These are phyloP conservation scores for Fusarium acutatum DNA, from an alignment of 2,329 filamentous ascomycete genomes.

Conservation along the genomic window DNA sequence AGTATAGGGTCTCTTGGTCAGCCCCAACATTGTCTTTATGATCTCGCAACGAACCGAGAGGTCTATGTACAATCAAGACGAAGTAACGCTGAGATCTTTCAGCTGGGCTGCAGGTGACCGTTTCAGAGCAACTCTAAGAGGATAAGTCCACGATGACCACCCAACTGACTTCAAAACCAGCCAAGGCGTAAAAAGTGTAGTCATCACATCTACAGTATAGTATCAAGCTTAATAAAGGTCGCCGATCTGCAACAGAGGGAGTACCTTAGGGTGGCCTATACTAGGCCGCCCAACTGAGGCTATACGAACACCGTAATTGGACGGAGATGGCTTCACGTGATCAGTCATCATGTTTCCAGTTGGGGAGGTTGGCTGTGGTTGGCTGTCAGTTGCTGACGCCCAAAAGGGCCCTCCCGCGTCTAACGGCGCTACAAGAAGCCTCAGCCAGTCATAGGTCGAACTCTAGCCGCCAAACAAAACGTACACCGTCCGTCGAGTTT, in stretches of 20 bases:
- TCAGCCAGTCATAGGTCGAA: slow-evolving; percentile 36
- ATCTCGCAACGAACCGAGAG: slow-evolving; percentile 29
- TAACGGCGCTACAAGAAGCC: slow-evolving; percentile 27
- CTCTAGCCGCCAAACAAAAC: slow-evolving; percentile 39
- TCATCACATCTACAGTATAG: slow-evolving; percentile 11
- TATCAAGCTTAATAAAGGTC: slow-evolving; percentile 10
- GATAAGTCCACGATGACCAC: not conserved
- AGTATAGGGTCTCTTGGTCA: not conserved
- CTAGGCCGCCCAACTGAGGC: slow-evolving; percentile 19
- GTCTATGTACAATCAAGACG: not conserved
- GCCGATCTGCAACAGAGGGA: slow-evolving; percentile 14
- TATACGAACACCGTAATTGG: slow-evolving; percentile 25
- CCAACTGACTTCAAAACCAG: slow-evolving; percentile 22
- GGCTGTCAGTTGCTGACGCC: slow-evolving; percentile 24
- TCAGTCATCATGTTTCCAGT: not conserved
- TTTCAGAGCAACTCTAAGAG: slow-evolving; percentile 2
- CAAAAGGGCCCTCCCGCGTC: slow-evolving; percentile 22
- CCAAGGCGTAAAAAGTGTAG: slow-evolving; percentile 1
- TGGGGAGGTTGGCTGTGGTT: slow-evolving; percentile 32
- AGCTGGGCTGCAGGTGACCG: slow-evolving; percentile 15
- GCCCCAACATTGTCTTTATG: not conserved
- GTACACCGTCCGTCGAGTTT: slow-evolving; percentile 18
- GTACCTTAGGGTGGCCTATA: not conserved
- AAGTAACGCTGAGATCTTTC: slow-evolving; percentile 21
- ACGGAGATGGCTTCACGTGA: slow-evolving; percentile 19